Base-by-base conservation (phyloP, 1,284 basidiomycete genomes). In the Melampsora americana region DNA sequence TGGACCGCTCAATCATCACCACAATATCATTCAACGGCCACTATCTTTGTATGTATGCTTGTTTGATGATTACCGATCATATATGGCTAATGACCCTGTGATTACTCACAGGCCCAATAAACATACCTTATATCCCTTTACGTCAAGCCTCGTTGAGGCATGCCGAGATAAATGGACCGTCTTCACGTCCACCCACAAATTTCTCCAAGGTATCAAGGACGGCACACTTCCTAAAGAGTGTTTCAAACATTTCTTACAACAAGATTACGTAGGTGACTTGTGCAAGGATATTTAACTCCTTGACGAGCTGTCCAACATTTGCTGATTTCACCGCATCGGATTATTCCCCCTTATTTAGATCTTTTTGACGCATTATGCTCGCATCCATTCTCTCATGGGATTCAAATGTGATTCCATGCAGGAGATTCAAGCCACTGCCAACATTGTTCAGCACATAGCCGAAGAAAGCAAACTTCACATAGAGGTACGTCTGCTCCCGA, bases 1-100 rank as follows among this genome's bases (percentile, higher is more conserved):
- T 74, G 94, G 93, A 0, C 93, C 95, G 0, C 86, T 98, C 26
- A 93, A 97, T 82, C 94, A 98, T 81, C 85, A 90, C 70, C 90
- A 93, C 81, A 85, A 87, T 0, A 84, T 89, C n/a, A 81, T 84
- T 0, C 83, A 80, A 12, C 84, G 86, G 0, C 80, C 84, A 2
- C 82, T 95, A 23, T 87, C 88, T 1, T 84, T 84, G 92, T 92
- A 79, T 80, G 88, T 83, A 4, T 59, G 18, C 5, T 42, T 65
- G 16, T 18, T 14, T 26, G 32, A 42, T 46, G 26, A 20, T 77
- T n/a, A 60, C 2, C 46, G 18, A 44, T 53, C 46, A n/a, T 14
- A 20, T 12, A 53, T 20, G 18, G 16, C 50, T 53, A 2, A 23
- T 20, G 16, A 16, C 6, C 4, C 5, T 3, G 14, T 9, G n/a